A percentile compares a stretch with the other conserved stretches of the same genome.
These are phyloP conservation scores for Collybia sordida DNA, from an alignment of 768 basidiomycete species.

Conservation along the genomic window DNA sequence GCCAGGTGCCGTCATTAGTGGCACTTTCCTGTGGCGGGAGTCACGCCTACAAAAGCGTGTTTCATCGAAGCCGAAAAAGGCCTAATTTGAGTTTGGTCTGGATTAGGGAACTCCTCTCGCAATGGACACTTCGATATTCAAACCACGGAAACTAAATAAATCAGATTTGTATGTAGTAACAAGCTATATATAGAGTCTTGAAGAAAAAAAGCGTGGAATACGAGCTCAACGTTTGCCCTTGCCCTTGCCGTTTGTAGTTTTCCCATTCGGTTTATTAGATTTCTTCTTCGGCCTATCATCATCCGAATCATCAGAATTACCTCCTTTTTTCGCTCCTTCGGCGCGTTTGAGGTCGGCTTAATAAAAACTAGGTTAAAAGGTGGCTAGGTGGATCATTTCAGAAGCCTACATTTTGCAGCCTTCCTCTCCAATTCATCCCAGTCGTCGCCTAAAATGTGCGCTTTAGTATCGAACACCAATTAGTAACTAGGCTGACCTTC, in stretches of 20 bases:
- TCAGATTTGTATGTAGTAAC: too few relatives aligned
- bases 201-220: background rate
- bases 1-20: conserved; percentile 51
- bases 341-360: conserved; percentile 52
- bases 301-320: conserved; percentile 56
- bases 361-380: conserved; percentile 19
- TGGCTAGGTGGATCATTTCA: background rate
- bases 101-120: too few relatives aligned
- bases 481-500: conserved; percentile 42
- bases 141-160: too few relatives aligned
- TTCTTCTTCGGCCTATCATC: conserved; percentile 49
- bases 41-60: conserved; percentile 10
- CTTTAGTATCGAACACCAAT: conserved; percentile 7
- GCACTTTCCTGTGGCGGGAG: conserved; percentile 51
- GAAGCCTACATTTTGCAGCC: conserved; percentile 76
- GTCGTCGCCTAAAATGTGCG: conserved; percentile 63
- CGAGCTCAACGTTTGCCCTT: conserved; percentile 30
- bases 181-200: background rate
- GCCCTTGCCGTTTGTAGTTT: conserved; percentile 30
- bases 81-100: too few relatives aligned
- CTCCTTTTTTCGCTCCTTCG: conserved; percentile 36
- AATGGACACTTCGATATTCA: too few relatives aligned
- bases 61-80: conserved; percentile 4
- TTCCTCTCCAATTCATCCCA: conserved; percentile 96
- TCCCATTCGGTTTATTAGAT: conserved; percentile 33